Percentiles rank a stretch among this genome's conserved stretches.
Evolutionary conservation across 1,284 basidiomycete genomes (phyloP).

Genomic region (Leccinum glutinopallens): DNA sequence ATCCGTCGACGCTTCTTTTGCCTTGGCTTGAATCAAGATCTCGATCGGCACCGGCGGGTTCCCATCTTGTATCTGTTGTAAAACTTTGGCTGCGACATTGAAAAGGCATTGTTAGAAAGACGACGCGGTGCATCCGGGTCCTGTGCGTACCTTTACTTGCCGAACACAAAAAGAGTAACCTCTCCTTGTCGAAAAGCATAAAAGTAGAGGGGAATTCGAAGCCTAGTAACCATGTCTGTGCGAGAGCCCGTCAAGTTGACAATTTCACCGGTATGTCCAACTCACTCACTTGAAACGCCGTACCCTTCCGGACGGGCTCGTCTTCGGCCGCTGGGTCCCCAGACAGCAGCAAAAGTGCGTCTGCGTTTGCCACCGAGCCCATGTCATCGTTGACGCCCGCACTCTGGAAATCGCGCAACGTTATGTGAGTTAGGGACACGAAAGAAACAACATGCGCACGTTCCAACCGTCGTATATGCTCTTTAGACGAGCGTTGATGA

Average conservation of each 20-base stretch:
- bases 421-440: conserved; percentile 15
- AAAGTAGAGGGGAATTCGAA: conserved; percentile 97
- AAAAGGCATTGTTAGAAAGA: conserved; percentile 25
- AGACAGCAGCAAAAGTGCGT: conserved; percentile 76
- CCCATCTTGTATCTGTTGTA: conserved; percentile 66
- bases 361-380: conserved; percentile 62
- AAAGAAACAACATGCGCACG: conserved; percentile 46
- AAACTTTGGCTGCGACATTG: conserved; percentile 62
- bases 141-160: conserved; percentile 76
- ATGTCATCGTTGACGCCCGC: conserved; percentile 72
- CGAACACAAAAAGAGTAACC: conserved; percentile 83
- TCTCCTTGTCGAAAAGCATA: conserved; percentile 78
- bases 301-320: conserved; percentile 85
- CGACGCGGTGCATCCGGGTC: conserved; percentile 8
- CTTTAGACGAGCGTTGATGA: conserved; percentile 70
- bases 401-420: conserved; percentile 40
- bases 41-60: conserved; percentile 60
- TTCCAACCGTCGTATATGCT: conserved; percentile 75
- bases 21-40: conserved; percentile 70
- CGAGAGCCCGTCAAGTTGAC: conserved; percentile 23
- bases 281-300: conserved; percentile 80
- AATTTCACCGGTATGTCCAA: conserved; percentile 1
- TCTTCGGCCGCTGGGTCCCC: conserved; percentile 87
- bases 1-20: conserved; percentile 72
- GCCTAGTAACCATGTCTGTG: conserved; percentile 90